Evolutionary conservation across 164 flowering plant genomes (phyloP), one percentile per base, ranked within the genome.

Genomic region (Saururus chinensis): DNA sequence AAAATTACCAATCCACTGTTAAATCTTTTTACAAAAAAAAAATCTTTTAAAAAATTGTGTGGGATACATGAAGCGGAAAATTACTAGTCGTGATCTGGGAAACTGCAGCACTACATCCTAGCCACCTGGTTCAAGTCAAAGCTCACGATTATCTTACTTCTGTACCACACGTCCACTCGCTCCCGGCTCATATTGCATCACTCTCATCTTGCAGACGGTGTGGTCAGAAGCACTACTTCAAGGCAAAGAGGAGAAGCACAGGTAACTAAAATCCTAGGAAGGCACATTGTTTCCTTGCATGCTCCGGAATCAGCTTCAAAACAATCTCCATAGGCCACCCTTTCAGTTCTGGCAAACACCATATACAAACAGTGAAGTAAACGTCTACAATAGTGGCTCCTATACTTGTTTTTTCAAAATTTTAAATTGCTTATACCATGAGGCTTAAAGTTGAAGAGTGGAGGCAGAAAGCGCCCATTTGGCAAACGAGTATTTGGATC

Each of bases 251-350:
- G 58, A 14, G 19, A 24, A 9, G 3, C 49, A 12, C 11, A 9
- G 14, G 17, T 17, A 23, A 23, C 83, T 77, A 86, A 64, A 79
- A 68, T 11, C 81, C 82, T 56, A 83, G 77, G 75, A 77, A 80
- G 57, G 87, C 63, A 53, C 89, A 87, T 56, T 85, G 89, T 79
- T 85, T 87, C 75, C 89, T 82, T 41, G 91, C 91, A 61, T 87
- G 91, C 57, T 82, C 83, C 0, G 95, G 95, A 40, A 87, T 72
- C 72, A 87, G 71, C 82, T 79, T 87, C 60, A 70, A 64, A 56
- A 84, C 60, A 72, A 80, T 76, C 56, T 82, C 91, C 25, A 51
- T 60, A 0, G 86, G 84, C 57, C 81, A 83, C 41, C 80, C 87
- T 66, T 79, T 87, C 61, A 85, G 72, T 67, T 87, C 95, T 87